These are phyloP conservation scores for Leccinum pseudoinsigne DNA, from an alignment of 1,284 basidiomycete genomes.

Conservation along the genomic window DNA sequence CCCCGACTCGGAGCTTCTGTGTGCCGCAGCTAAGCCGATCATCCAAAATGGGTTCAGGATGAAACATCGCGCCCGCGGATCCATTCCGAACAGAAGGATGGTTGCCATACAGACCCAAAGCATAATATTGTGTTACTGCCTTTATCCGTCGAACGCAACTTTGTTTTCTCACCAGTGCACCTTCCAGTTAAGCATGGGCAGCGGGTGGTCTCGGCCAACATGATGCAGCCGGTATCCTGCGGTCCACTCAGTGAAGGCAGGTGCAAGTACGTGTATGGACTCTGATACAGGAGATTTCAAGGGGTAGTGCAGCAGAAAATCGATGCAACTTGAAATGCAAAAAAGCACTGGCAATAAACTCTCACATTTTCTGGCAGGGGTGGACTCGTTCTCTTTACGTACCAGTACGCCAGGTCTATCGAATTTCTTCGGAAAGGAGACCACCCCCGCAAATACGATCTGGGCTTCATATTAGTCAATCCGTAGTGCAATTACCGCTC, in stretches of 20 bases:
- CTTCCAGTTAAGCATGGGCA: conserved; percentile 22
- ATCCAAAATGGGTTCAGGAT: conserved; percentile 10
- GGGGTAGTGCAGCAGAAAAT: conserved; percentile 9
- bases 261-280: conserved; percentile 9
- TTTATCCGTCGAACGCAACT: conserved; percentile 17
- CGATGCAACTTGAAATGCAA: conserved; percentile 13
- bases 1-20: conserved; percentile 17
- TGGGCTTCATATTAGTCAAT: conserved; percentile 29
- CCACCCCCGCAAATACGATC: conserved; percentile 24
- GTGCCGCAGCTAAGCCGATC: conserved; percentile 29
- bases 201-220: conserved; percentile 16
- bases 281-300: conserved; percentile 10
- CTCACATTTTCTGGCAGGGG: conserved; percentile 32
- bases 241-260: conserved; percentile 8
- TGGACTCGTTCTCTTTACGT: conserved; percentile 28
- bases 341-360: conserved; percentile 11
- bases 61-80: conserved; percentile 31
- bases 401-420: conserved; percentile 25
- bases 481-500: conserved; percentile 31
- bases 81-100: conserved; percentile 16
- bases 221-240: conserved; percentile 15
- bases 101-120: conserved; percentile 20
- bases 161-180: conserved; percentile 16
- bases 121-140: conserved; percentile 14
- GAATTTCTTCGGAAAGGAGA: conserved; percentile 25